Percentiles rank a stretch among this genome's conserved stretches.
Conservation (phyloP, 768 basidiomycete species). For the Phallus indusiatus region DNA sequence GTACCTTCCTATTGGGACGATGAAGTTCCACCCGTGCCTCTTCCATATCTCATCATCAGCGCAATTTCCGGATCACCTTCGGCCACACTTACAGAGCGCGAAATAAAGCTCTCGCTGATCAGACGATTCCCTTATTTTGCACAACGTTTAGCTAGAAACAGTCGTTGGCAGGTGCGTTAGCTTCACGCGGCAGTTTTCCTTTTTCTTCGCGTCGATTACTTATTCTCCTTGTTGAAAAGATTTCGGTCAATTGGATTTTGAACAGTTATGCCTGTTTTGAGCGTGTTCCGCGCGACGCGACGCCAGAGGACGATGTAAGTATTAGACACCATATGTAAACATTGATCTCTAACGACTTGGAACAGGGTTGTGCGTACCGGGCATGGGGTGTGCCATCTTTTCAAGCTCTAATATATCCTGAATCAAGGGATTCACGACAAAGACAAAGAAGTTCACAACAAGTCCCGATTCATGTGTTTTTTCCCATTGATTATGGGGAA, state of each 20-base stretch:
- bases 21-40: not conserved
- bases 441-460: not conserved
- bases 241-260: not conserved
- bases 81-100: not conserved
- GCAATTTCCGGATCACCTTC: not conserved
- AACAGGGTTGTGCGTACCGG: not conserved
- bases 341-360: not conserved
- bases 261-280: not conserved
- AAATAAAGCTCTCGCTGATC: not conserved
- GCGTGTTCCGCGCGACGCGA: not conserved
- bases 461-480: not conserved
- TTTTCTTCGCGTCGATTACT: not conserved
- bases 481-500: not conserved
- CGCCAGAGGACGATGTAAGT: not conserved
- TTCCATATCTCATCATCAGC: not conserved
- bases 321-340: not conserved
- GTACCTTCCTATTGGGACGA: not conserved
- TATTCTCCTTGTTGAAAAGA: not conserved
- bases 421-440: not conserved
- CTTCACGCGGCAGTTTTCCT: not conserved
- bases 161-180: not conserved
- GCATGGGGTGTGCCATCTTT: not conserved
- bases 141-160: not conserved
- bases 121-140: not conserved
- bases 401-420: not conserved